A percentile compares a stretch with the other conserved stretches of the same genome.
Evolutionary conservation across 768 basidiomycete genomes (phyloP).

Genomic region (Auriscalpium orientale): DNA sequence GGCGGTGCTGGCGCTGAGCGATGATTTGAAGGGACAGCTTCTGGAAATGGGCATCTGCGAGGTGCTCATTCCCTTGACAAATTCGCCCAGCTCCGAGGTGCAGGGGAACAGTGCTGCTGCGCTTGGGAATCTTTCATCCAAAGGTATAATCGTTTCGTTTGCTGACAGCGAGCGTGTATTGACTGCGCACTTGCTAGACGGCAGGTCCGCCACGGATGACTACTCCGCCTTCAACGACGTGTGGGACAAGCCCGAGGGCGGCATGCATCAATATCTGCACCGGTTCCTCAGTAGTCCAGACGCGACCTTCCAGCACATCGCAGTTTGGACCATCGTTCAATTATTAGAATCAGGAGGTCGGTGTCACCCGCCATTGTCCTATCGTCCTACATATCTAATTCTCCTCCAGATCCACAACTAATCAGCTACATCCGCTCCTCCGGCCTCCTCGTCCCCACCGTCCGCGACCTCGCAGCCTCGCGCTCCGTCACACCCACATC

Average conservation of each 20-base stretch:
- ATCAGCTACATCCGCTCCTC: constrained; percentile 88
- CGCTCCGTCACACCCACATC: constrained; percentile 63
- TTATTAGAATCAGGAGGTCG: constrained; percentile 90
- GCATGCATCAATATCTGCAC: constrained; percentile 91
- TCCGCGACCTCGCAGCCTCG: constrained; percentile 73
- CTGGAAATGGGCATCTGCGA: constrained; percentile 98
- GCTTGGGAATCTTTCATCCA: constrained; percentile 94
- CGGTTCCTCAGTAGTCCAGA: constrained; percentile 91
- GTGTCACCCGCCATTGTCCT: constrained; percentile 8
- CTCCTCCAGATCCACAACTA: constrained; percentile 66
- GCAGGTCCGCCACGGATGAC: constrained; percentile 70
- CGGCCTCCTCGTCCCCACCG: constrained; percentile 72
- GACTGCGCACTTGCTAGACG: constrained; percentile 41
- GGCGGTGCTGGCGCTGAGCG: constrained; percentile 91
- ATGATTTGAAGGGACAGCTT: constrained; percentile 93
- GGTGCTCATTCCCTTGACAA: constrained; percentile 92
- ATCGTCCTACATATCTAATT: neutral
- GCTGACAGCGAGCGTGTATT: neutral
- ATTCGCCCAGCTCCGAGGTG: constrained; percentile 94
- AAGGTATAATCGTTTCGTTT: constrained; percentile 44
- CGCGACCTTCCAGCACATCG: constrained; percentile 98
- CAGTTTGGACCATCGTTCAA: constrained; percentile 99
- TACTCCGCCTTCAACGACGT: constrained; percentile 97
- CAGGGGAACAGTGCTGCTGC: constrained; percentile 99
- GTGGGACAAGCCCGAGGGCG: constrained; percentile 97